Conservation (phyloP, 129 eudicot species). For the carrot (Daucus carota) region DNA sequence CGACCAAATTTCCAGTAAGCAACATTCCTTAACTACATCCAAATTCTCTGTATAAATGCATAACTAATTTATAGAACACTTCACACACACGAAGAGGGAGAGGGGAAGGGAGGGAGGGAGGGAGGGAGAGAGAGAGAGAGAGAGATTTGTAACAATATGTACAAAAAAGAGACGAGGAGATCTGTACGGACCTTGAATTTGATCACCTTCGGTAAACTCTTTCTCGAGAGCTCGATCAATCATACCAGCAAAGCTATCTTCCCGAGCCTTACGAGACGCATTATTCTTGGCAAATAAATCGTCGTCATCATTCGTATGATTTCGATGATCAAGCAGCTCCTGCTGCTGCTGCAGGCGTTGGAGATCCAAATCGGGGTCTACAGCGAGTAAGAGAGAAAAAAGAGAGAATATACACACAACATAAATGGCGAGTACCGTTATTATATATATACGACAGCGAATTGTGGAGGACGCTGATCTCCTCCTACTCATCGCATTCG, state of each 20-base stretch:
- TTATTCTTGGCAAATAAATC: neutral
- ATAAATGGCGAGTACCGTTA: neutral
- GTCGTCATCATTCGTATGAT: neutral
- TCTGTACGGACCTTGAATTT: conserved; percentile 8
- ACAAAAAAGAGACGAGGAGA: no score
- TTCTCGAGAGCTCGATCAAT: conserved; percentile 86
- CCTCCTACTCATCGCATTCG: conserved; percentile 1
- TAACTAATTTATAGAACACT: no score
- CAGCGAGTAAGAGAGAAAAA: neutral
- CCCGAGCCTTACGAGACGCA: conserved; percentile 17
- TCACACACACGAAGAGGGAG: no score
- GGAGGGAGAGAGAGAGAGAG: no score
- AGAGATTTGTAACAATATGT: no score
- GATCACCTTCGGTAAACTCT: conserved; percentile 80
- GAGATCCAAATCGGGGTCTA: neutral
- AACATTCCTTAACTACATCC: neutral
- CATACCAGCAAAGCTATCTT: conserved; percentile 81
- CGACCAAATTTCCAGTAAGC: neutral
- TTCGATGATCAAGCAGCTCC: neutral
- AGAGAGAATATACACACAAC: neutral
- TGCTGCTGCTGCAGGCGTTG: neutral
- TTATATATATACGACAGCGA: neutral
- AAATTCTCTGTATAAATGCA: neutral
- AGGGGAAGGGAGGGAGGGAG: neutral
- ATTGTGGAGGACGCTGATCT: neutral